Evolutionary conservation across 805 yeast species (phyloP), one percentile per base, ranked within the genome.

Genomic region (Sugiyamaella smithiae): DNA sequence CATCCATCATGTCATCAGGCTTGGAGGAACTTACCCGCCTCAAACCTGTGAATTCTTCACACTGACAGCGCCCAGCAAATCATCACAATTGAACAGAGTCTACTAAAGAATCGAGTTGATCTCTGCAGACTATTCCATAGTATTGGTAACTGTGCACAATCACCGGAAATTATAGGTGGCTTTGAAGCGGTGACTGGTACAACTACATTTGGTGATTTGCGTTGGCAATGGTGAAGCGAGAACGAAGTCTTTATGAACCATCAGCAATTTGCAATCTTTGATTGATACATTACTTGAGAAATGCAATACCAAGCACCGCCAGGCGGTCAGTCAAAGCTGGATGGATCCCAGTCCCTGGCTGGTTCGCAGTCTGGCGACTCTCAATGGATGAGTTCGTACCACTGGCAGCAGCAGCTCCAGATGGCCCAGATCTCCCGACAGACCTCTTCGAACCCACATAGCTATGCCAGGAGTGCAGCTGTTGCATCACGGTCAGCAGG

Each of bases 381-480:
- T 22, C 38, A 43, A 43, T 48, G 47, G 47, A 35, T 43, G 20
- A 25, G 22, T 16, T 48, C 55, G 36, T 16, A 42, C 16, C 55
- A 59, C 57, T 88, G 95, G 96, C 85, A 82, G 65, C 90, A 85
- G 63, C 96, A 88, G 67, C 68, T 73, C 41, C 88, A 82, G 62
- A 73, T 88, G 46, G 83, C 81, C 24, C 88, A 81, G 53, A 65
- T 84, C 43, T 84, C 93, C 3, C 77, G 93, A 64, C 76, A 72
- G 53, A 76, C 86, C 25, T 43, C 44, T 24, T 79, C 77, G 58
- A 65, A 77, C 22, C 86, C 95, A 2, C 96, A 88, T 67, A 82
- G 76, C 61, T 88, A 86, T 68, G 96, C 96, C 3, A 76, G 95
- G 51, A 81, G 81, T 54, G 89, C 88, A 24, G 96, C 96, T 5